A percentile compares a stretch with the other conserved stretches of the same genome.
These are phyloP conservation scores for Pichia deserticola DNA, from an alignment of 805 yeast species.

Conservation along the genomic window DNA sequence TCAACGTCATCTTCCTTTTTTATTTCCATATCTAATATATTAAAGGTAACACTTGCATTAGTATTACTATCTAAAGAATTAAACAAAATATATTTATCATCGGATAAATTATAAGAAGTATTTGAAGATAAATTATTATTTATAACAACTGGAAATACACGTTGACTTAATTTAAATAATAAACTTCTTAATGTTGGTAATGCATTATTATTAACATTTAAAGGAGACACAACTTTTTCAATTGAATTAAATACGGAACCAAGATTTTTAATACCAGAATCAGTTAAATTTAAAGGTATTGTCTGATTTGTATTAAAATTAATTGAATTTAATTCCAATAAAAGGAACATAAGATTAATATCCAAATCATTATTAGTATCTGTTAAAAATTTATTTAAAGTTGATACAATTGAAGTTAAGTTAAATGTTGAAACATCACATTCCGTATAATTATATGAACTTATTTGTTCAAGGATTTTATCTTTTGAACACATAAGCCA, in stretches of 20 bases:
- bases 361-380: conserved; percentile 40
- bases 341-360: conserved; percentile 36
- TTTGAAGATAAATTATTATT: conserved; percentile 22
- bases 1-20: neutral
- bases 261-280: conserved; percentile 8
- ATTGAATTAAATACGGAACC: conserved; percentile 4
- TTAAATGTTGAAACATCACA: conserved; percentile 18
- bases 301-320: neutral
- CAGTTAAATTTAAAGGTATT: conserved; percentile 3
- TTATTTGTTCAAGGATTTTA: conserved; percentile 7
- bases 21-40: conserved; percentile 1
- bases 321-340: conserved; percentile 30
- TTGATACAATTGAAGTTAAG: conserved; percentile 19
- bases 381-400: conserved; percentile 29
- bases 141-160: conserved; percentile 33
- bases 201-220: neutral
- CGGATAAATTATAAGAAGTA: conserved; percentile 24
- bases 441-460: conserved; percentile 6
- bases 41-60: neutral
- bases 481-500: conserved; percentile 52
- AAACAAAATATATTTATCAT: conserved; percentile 6
- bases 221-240: conserved; percentile 4
- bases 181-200: conserved; percentile 18
- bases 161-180: conserved; percentile 26
- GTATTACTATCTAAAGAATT: neutral